These are phyloP conservation scores for Dalbergia oliveri DNA, from an alignment of 306 rosid genomes.

Conservation along the genomic window DNA sequence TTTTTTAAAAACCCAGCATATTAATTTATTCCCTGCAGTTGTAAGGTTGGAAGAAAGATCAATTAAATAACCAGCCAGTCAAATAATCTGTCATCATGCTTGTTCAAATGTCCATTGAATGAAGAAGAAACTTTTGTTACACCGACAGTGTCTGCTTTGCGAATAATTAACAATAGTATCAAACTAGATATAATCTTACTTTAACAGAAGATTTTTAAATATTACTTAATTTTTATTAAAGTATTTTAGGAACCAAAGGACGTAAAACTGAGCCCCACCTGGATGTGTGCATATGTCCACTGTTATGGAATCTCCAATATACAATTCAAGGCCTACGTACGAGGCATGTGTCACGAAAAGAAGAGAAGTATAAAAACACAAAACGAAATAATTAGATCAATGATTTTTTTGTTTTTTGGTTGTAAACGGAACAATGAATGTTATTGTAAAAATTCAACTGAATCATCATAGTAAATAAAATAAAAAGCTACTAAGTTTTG, in stretches of 20 bases:
- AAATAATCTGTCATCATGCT: constrained; percentile 13
- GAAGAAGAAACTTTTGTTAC: constrained; percentile 33
- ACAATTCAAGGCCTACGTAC: constrained; percentile 12
- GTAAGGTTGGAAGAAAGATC: neutral
- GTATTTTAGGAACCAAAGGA: constrained; percentile 4
- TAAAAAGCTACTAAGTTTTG: too few species aligned
- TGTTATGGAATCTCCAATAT: constrained; percentile 39
- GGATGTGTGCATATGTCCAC: neutral
- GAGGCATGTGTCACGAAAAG: neutral
- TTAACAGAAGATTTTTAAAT: constrained; percentile 26
- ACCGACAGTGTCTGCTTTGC: constrained; percentile 53
- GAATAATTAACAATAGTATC: neutral
- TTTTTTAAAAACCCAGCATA: neutral
- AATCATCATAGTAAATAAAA: too few species aligned
- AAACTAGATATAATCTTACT: constrained; percentile 13
- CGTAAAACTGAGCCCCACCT: constrained; percentile 31
- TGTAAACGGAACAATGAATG: too few species aligned
- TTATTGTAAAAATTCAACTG: neutral
- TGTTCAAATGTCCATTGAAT: constrained; percentile 37
- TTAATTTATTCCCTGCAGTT: neutral
- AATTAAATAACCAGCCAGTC: constrained; percentile 1
- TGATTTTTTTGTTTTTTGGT: too few species aligned
- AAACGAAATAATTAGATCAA: neutral
- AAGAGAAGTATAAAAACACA: constrained; percentile 4
- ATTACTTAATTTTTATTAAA: constrained; percentile 17